A percentile compares a stretch with the other conserved stretches of the same genome.
Conservation (phyloP, 2,329 filamentous ascomycete species). For the Diaporthe australafricana region DNA sequence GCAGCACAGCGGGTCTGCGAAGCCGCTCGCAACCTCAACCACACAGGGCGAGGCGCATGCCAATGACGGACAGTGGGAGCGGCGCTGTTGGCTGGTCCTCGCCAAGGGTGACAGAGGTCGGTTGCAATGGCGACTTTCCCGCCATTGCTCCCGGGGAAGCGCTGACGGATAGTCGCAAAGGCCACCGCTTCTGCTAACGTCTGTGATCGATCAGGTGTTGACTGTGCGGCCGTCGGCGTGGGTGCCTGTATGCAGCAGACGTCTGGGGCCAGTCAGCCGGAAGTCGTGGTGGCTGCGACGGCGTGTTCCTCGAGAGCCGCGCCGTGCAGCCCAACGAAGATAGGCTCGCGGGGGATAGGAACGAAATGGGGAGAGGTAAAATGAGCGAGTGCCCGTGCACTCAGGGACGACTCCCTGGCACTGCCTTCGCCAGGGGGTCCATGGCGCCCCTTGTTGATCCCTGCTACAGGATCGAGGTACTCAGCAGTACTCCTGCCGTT, state of each 20-base stretch:
- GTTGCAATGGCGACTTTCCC: not conserved
- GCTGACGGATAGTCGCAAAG: not conserved
- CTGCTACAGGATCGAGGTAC: conserved; percentile 6
- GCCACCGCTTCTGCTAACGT: not conserved
- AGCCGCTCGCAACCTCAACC: conserved; percentile 11
- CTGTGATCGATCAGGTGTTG: not conserved
- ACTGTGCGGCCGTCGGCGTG: not conserved
- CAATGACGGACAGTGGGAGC: conserved; percentile 4
- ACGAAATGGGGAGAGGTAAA: conserved; percentile 25
- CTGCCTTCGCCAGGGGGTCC: conserved; percentile 15
- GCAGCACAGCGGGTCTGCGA: conserved; percentile 2
- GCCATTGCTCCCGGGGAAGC: not conserved
- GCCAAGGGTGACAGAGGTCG: not conserved
- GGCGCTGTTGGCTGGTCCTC: not conserved
- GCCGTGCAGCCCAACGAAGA: conserved; percentile 18
- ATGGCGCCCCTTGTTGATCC: conserved; percentile 17
- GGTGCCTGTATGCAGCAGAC: not conserved
- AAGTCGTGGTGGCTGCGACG: not conserved
- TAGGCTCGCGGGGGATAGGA: conserved; percentile 8
- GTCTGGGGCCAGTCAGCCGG: not conserved
- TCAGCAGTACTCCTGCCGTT: not conserved
- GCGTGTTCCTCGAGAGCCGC: conserved; percentile 11
- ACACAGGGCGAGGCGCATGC: conserved; percentile 26
- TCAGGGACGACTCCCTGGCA: conserved; percentile 20
- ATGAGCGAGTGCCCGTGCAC: conserved; percentile 29